Percentiles rank a stretch among this genome's conserved stretches.
phyloP scores from a whole-genome alignment of 306 rosid genomes.

The cucumber (Cucumis sativus) region Cucumber_9930_V3 NC_026660.2:7001-7500 shows the following conservation, averaged over 20 bases:
- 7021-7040: constrained; percentile 7
- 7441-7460: not conserved
- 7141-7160: constrained; percentile 72
- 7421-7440: not conserved
- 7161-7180: constrained; percentile 46
- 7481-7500: not conserved
- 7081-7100: constrained; percentile 1
- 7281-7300: not conserved
- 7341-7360: not conserved
- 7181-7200: constrained; percentile 61
- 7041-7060: not conserved
- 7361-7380: not conserved
- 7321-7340: not conserved
- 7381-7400: constrained; percentile 1
- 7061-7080: constrained; percentile 2
- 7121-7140: constrained; percentile 81
- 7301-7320: not conserved
- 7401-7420: not conserved
- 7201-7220: constrained; percentile 68
- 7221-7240: constrained; percentile 38
- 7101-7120: constrained; percentile 55
- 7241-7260: constrained; percentile 34
- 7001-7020: not conserved
- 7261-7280: not conserved
- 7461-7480: not conserved